Evolutionary conservation across 2,329 filamentous ascomycete genomes (phyloP), one percentile per base, ranked within the genome.

Genomic region (Xylaria sp.): DNA sequence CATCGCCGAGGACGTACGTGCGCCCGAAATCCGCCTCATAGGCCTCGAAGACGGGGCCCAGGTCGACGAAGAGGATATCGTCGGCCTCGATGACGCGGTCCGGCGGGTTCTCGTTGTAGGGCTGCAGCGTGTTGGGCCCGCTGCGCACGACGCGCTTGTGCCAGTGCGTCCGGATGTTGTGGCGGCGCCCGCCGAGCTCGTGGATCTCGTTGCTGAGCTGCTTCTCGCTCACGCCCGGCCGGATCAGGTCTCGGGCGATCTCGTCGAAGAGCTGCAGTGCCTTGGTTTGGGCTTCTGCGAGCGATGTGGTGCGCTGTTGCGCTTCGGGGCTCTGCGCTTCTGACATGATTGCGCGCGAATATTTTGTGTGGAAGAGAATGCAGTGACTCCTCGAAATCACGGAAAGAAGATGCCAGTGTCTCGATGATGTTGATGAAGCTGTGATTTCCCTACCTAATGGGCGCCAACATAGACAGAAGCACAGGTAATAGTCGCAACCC

Each of bases 1-100:
- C 79, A 53, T 74, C 60, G 2, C 78, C 79, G 0, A 82, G 72
- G 2, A 82, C 79, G 61, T 76, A 82, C 0, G 80, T 82, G 11
- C 79, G 77, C 6, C 79, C 79, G 59, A 81, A 81, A 61, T 82
- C 80, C 4, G 80, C 80, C 65, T 82, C 80, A 77, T 78, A 83
- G 0, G 71, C 73, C 54, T 80, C 79, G 58, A 82, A 81, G 0
- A 82, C 79, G 0, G 80, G 79, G 0, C 80, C 80, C 1, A 82
- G 71, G 61, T 82, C 80, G 39, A 82, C 75, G 58, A 79, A 76
- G 2, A 83, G 68, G 53, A 83, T 82, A 58, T 83, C 80, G 55
- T 80, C 78, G 2, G 69, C 65, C 60, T 77, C 63, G 52, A 83
- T 76, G 37, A 75, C 67, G 3, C 79, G 77, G 62, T 81, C 78